phyloP scores from a whole-genome alignment of 192 early-diverging fungal species.

The Gamsiella multidivaricata region DNA sequence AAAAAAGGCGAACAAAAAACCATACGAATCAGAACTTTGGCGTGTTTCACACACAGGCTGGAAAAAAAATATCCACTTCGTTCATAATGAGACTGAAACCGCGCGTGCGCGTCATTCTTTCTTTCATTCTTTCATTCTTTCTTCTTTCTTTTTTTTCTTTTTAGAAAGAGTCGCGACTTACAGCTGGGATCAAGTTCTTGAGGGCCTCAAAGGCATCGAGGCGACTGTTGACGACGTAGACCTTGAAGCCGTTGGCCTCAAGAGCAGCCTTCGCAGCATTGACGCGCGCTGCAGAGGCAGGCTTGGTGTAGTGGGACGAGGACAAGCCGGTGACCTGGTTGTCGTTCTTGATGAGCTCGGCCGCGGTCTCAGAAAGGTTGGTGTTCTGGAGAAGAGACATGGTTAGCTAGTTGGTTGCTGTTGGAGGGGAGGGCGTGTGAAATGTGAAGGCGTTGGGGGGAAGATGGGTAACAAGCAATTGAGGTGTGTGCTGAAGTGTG shows the following conservation, averaged over 20 bases:
- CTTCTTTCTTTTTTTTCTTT: no score
- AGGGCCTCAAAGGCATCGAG: conserved; percentile 41
- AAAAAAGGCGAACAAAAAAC: background rate
- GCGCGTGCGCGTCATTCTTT: no score
- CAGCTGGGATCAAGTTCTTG: conserved; percentile 53
- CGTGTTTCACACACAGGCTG: no score
- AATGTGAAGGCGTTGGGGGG: background rate
- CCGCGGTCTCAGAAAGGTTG: conserved; percentile 38
- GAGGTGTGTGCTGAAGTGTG: no score
- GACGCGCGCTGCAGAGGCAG: conserved; percentile 40
- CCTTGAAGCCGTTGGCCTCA: conserved; percentile 52
- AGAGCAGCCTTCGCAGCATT: conserved; percentile 51
- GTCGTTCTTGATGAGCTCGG: conserved; percentile 25
- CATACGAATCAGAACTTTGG: no score
- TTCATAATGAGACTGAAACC: no score
- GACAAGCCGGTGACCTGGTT: conserved; percentile 5
- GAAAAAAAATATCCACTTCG: no score
- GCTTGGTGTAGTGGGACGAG: conserved; percentile 19
- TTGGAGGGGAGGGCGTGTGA: background rate
- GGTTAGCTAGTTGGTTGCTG: background rate
- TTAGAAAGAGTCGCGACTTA: conserved; percentile 9
- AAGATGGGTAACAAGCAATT: background rate
- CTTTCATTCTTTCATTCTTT: background rate
- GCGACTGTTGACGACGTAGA: conserved; percentile 47
- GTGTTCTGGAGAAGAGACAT: conserved; percentile 45